Conservation (phyloP, 148 eudicot species). For the Suaeda aralocaspica region DNA sequence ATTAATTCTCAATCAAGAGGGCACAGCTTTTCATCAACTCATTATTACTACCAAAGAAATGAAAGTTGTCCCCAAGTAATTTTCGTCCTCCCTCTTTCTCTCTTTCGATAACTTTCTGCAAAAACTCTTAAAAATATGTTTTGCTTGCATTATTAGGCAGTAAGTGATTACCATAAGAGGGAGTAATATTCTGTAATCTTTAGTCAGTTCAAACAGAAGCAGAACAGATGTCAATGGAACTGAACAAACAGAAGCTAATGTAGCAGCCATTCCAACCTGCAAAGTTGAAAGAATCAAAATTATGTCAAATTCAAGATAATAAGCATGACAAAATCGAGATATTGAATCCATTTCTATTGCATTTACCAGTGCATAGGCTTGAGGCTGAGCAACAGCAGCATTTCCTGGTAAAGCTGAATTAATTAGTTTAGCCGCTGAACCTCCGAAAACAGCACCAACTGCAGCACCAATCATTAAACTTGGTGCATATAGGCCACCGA, state of each 20-base stretch:
- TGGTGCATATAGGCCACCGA: constrained; percentile 95
- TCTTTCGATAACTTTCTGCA: no score
- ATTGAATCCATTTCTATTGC: neutral
- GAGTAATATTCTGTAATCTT: constrained; percentile 93
- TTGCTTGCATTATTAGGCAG: neutral
- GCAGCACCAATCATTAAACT: constrained; percentile 99
- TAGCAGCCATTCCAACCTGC: constrained; percentile 99
- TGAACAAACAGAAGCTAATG: constrained; percentile 92
- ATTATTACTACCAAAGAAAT: no score
- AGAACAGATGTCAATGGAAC: constrained; percentile 95
- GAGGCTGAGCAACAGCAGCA: constrained; percentile 89
- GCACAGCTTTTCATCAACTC: no score
- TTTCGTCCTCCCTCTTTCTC: no score
- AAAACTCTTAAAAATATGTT: no score
- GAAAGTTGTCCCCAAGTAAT: no score
- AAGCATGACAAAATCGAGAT: neutral
- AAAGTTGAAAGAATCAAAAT: constrained; percentile 12
- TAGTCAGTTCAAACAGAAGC: constrained; percentile 93
- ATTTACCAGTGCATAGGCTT: constrained; percentile 89
- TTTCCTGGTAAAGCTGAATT: constrained; percentile 83
- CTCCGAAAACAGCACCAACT: constrained; percentile 97
- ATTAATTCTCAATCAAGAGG: no score
- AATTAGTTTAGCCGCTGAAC: constrained; percentile 71
- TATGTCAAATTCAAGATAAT: constrained; percentile 6
- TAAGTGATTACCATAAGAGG: constrained; percentile 71